phyloP scores from a whole-genome alignment of 2,329 filamentous ascomycete species.

The Bipolaris cookei region DNA sequence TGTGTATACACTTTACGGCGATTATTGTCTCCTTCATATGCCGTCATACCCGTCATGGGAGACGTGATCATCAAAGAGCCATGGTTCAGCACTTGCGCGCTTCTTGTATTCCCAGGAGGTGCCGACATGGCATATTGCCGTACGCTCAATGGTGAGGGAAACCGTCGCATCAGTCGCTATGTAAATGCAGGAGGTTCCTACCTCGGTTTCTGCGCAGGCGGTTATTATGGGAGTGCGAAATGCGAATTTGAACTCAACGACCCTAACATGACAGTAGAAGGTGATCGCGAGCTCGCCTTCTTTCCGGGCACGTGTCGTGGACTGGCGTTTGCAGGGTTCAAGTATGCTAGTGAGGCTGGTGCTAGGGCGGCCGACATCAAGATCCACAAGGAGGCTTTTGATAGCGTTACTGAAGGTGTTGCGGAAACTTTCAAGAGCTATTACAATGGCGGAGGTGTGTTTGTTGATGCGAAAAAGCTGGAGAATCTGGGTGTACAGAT shows the following conservation, averaged over 20 bases:
- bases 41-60: constrained; percentile 83
- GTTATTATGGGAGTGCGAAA: constrained; percentile 80
- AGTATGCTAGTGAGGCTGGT: constrained; percentile 86
- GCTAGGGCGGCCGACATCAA: constrained; percentile 73
- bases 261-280: constrained; percentile 80
- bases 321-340: constrained; percentile 85
- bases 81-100: constrained; percentile 83
- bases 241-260: constrained; percentile 95
- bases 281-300: constrained; percentile 83
- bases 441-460: constrained; percentile 94
- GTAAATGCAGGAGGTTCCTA: constrained; percentile 85
- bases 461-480: constrained; percentile 75
- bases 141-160: constrained; percentile 84
- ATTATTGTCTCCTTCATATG: constrained; percentile 87
- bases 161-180: constrained; percentile 81
- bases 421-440: constrained; percentile 75
- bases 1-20: constrained; percentile 85
- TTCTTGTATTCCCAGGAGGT: constrained; percentile 90
- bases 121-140: constrained; percentile 93
- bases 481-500: constrained; percentile 73
- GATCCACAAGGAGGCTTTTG: constrained; percentile 67
- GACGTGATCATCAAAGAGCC: constrained; percentile 85
- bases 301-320: constrained; percentile 87
- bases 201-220: constrained; percentile 91
- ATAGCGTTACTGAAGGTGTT: constrained; percentile 54